A percentile compares a stretch with the other conserved stretches of the same genome.
Conservation (phyloP, 2,329 filamentous ascomycete species). For the Penicillium sp. region DNA sequence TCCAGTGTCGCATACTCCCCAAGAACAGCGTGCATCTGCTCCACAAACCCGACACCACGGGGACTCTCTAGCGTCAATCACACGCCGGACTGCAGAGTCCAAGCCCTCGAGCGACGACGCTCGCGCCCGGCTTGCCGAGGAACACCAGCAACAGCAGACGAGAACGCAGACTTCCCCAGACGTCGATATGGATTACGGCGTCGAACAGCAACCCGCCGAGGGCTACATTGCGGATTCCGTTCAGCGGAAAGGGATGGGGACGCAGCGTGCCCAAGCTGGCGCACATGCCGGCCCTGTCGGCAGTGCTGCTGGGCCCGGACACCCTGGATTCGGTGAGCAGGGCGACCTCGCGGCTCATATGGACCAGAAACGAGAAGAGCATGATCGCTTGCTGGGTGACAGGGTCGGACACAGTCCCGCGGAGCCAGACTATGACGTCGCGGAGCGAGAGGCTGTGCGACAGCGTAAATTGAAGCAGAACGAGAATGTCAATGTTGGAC, state of each 20-base stretch:
- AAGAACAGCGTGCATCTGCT: constrained; percentile 21
- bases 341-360: constrained; percentile 32
- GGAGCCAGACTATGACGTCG: constrained; percentile 19
- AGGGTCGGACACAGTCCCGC: constrained; percentile 23
- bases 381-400: constrained; percentile 33
- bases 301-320: constrained; percentile 28
- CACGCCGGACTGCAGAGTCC: constrained; percentile 25
- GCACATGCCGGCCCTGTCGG: constrained; percentile 38
- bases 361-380: constrained; percentile 35
- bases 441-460: constrained; percentile 27
- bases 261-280: constrained; percentile 30
- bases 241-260: constrained; percentile 22
- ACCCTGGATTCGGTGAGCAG: constrained; percentile 34
- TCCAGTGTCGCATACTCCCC: constrained; percentile 32
- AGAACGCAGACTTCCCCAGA: constrained; percentile 20
- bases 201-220: constrained; percentile 38
- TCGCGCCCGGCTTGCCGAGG: constrained; percentile 18
- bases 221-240: constrained; percentile 37
- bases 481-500: constrained; percentile 29
- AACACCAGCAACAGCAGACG: constrained; percentile 17
- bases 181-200: constrained; percentile 36
- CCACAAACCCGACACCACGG: constrained; percentile 20
- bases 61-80: constrained; percentile 25
- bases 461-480: constrained; percentile 28
- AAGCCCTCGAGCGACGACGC: constrained; percentile 29